Evolutionary conservation across 768 basidiomycete genomes (phyloP).

Genomic region (Trametes cingulata): DNA sequence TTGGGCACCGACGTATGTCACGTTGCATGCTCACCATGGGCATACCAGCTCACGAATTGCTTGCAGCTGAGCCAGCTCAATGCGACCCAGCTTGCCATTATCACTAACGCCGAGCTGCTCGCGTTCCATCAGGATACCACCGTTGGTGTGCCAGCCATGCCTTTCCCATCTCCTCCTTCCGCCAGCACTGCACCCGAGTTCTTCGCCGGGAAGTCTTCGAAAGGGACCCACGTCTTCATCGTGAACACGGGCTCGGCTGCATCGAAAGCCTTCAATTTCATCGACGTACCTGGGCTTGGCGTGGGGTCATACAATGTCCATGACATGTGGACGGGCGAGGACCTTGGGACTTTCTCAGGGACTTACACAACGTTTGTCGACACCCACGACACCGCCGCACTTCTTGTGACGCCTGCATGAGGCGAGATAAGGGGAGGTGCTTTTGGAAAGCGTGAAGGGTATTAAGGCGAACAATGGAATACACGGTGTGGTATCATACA

Average conservation of each 20-base stretch:
- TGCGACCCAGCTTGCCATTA: conserved; percentile 45
- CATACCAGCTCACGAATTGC: background rate
- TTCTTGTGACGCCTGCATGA: conserved; percentile 39
- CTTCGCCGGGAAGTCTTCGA: conserved; percentile 49
- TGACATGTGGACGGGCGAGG: conserved; percentile 55
- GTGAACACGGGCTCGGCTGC: conserved; percentile 47
- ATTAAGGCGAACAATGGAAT: no score
- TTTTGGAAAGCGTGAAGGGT: no score
- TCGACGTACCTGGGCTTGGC: conserved; percentile 45
- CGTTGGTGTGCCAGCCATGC: conserved; percentile 47
- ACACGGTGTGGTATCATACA: no score
- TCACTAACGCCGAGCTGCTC: conserved; percentile 52
- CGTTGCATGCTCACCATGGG: background rate
- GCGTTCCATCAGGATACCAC: conserved; percentile 54
- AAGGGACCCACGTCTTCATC: conserved; percentile 56
- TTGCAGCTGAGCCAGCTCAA: conserved; percentile 43
- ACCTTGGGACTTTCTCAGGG: conserved; percentile 43
- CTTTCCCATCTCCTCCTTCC: conserved; percentile 45
- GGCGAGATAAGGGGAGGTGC: no score
- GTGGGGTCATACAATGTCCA: conserved; percentile 41
- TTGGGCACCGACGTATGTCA: conserved; percentile 38
- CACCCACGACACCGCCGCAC: conserved; percentile 55
- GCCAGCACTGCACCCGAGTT: conserved; percentile 52
- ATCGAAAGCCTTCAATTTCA: conserved; percentile 48
- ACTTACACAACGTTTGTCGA: conserved; percentile 44